Base-by-base conservation (phyloP, 306 rosid species). In the Cicer arietinum region DNA sequence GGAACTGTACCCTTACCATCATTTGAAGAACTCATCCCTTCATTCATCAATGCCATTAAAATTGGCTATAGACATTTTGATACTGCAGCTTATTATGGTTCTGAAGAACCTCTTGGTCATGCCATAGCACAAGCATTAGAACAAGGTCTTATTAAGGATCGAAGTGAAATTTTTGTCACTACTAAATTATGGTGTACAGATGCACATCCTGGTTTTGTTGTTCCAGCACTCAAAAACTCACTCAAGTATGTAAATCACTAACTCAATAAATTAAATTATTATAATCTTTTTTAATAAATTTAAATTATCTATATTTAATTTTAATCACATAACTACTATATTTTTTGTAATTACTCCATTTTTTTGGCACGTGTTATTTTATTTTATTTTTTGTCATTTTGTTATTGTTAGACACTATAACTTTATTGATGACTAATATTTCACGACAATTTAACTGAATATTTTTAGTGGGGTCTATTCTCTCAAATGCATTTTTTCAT, bases 131-230 rank as follows among this genome's bases (percentile, higher is more conserved):
- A 14, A 18, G 80, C 87, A 7, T 20, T 77, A 0, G 18, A 84
- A 0, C 70, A 84, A 80, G 90, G 88, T 6, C 78, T 89, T 54
- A 75, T 89, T 52, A 48, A 85, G 7, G 63, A 69, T 1, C 72
- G 86, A 5, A 61, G 52, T 25, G 89, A 91, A n/a, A 51, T 91
- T 30, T 89, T 89, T 62, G 74, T 89, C 46, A 84, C 88, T 7
- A 22, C 89, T 46, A 88, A 90, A 82, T 75, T 88, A 0, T 84
- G 83, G 80, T 48, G 76, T 5, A 48, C 56, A 40, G 70, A 80
- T 10, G 82, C 92, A 16, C 81, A 86, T 25, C 90, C 83, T 69
- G 69, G 79, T n/a, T 82, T 63, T 56, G 85, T 88, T 6, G 25
- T 84, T 22, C 85, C 85, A 1, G 88, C 89, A 18, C 73, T 87